Conservation (phyloP, 805 yeast species). For the Starmerella vitae region DNA sequence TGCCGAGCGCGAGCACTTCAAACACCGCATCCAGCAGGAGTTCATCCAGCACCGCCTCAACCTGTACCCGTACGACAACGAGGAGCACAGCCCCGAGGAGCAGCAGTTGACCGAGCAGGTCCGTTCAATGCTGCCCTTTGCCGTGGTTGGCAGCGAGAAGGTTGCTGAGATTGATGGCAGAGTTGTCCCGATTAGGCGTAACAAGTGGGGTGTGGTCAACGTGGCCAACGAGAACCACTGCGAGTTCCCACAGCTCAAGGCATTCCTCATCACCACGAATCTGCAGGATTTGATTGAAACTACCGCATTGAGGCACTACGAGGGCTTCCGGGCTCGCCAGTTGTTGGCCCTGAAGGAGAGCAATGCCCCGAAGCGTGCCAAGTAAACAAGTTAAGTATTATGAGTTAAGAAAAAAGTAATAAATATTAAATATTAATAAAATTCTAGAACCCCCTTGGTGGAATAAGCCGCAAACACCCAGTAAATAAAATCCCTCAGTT, state of each 20-base stretch:
- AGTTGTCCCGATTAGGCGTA: slow-evolving; percentile 75
- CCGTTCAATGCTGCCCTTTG: slow-evolving; percentile 56
- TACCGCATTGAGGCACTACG: slow-evolving; percentile 78
- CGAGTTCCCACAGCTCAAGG: slow-evolving; percentile 88
- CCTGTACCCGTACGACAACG: slow-evolving; percentile 63
- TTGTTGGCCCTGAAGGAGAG: slow-evolving; percentile 86
- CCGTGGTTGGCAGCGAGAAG: slow-evolving; percentile 80
- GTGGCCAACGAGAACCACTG: slow-evolving; percentile 91
- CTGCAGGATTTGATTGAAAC: slow-evolving; percentile 91
- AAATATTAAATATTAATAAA: not conserved
- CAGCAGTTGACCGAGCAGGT: slow-evolving; percentile 25
- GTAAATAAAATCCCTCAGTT: not conserved
- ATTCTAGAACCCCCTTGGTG: not conserved
- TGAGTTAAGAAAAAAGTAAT: not conserved
- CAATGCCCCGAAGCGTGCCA: slow-evolving; percentile 22
- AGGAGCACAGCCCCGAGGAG: slow-evolving; percentile 33
- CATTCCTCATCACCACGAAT: slow-evolving; percentile 88
- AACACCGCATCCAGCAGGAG: slow-evolving; percentile 60
- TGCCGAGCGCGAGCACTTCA: slow-evolving; percentile 68
- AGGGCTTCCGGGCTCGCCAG: slow-evolving; percentile 85
- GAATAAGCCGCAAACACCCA: no score
- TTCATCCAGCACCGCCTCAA: slow-evolving; percentile 58
- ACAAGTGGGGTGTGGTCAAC: slow-evolving; percentile 86
- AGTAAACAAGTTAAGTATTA: slow-evolving; percentile 14
- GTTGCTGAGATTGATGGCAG: slow-evolving; percentile 66